These are phyloP conservation scores for Lagenidium sp. DNA, from an alignment of 352 stramenopile genomes.

Conservation along the genomic window DNA sequence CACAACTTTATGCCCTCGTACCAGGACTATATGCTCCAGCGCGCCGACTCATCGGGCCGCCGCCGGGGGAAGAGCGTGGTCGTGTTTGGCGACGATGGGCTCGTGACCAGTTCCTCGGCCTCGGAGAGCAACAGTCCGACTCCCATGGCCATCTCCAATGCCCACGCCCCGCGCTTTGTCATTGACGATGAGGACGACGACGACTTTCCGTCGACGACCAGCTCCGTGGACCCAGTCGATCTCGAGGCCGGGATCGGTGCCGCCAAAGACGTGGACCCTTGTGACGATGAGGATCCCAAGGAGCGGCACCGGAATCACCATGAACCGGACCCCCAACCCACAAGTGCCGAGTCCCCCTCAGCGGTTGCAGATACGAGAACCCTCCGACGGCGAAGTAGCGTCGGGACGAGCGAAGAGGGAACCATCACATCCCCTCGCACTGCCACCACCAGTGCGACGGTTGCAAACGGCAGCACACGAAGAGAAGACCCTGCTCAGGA, in stretches of 20 bases:
- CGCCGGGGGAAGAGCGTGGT: slow-evolving; percentile 25
- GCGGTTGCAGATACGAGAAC: too few species aligned
- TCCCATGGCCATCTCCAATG: slow-evolving; percentile 44
- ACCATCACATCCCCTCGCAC: too few species aligned
- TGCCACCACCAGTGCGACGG: too few species aligned
- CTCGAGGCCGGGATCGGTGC: not conserved
- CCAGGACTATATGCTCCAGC: slow-evolving; percentile 78
- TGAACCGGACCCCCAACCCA: too few species aligned
- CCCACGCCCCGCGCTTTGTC: slow-evolving; percentile 46
- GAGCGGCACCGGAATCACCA: too few species aligned
- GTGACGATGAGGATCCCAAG: too few species aligned
- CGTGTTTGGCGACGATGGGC: slow-evolving; percentile 31
- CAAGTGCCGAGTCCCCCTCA: too few species aligned
- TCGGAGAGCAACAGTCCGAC: slow-evolving; percentile 43
- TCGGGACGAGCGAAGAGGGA: too few species aligned
- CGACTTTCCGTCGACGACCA: slow-evolving; percentile 10
- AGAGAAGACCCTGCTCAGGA: too few species aligned
- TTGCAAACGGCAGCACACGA: too few species aligned
- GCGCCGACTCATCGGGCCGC: slow-evolving; percentile 37
- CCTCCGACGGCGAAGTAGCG: too few species aligned
- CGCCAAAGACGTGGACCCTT: too few species aligned
- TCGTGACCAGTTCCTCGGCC: slow-evolving; percentile 22
- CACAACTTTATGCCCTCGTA: slow-evolving; percentile 87
- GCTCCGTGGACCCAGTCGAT: not conserved
- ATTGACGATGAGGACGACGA: slow-evolving; percentile 71